These are phyloP conservation scores for Craterostigma plantagineum DNA, from an alignment of 257 asterid species.

Conservation along the genomic window DNA sequence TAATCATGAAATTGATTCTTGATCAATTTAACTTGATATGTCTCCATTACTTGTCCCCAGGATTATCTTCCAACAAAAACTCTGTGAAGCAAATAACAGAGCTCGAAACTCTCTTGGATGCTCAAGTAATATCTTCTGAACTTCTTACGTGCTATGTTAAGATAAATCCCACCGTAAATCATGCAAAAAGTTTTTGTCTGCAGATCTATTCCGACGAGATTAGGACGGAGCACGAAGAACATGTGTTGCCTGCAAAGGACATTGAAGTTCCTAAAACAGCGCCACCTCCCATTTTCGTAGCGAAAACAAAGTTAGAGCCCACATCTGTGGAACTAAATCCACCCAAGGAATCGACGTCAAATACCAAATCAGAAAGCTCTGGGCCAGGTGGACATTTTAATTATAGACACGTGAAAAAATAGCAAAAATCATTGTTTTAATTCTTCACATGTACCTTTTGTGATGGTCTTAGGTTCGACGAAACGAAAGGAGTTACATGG, in stretches of 20 bases:
- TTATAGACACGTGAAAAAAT: too few relatives aligned
- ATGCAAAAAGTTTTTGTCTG: conserved; percentile 3
- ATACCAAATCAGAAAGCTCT: conserved; percentile 18
- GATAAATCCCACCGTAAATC: neutral
- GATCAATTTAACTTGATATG: conserved; percentile 1
- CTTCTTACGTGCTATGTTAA: neutral
- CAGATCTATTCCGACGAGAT: conserved; percentile 40
- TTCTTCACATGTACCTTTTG: too few relatives aligned
- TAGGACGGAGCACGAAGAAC: conserved; percentile 21
- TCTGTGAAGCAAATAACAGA: conserved; percentile 35
- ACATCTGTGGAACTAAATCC: conserved; percentile 7
- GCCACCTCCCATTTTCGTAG: conserved; percentile 21
- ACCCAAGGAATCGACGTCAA: conserved; percentile 14
- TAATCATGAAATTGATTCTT: neutral
- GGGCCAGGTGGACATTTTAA: conserved; percentile 39
- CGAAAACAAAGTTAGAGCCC: conserved; percentile 30
- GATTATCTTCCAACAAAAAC: conserved; percentile 24
- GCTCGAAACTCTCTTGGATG: conserved; percentile 71
- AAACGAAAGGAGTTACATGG: conserved; percentile 96
- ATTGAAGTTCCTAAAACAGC: conserved; percentile 37
- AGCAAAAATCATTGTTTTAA: too few relatives aligned
- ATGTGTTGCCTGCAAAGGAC: conserved; percentile 21
- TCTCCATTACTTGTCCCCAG: conserved; percentile 13
- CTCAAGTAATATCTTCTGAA: conserved; percentile 28
- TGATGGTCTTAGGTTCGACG: conserved; percentile 47